Conservation (phyloP, 1,139 yeast genomes). For the Lizanozyma gosingica region DNA sequence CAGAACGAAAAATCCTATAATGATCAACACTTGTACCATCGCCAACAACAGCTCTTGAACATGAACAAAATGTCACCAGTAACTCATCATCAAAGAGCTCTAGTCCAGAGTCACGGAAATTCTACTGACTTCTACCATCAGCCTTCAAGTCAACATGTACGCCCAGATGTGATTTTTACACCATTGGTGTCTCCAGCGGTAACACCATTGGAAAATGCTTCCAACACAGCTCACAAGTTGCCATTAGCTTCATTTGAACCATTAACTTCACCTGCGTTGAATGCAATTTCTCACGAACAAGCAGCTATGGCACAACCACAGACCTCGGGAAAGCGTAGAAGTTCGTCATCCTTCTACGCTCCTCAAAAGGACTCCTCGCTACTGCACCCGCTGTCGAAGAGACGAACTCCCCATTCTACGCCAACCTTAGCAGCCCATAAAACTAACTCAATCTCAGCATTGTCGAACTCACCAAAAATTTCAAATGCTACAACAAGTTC, state of each 20-base stretch:
- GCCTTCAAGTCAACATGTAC: slow-evolving; percentile 21
- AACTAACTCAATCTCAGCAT: slow-evolving; percentile 4
- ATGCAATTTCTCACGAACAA: slow-evolving; percentile 18
- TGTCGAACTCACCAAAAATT: slow-evolving; percentile 2
- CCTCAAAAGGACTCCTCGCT: slow-evolving; percentile 15
- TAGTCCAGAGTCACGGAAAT: slow-evolving; percentile 1
- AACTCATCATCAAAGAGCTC: slow-evolving; percentile 5
- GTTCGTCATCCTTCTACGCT: slow-evolving; percentile 28
- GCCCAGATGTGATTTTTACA: slow-evolving; percentile 51
- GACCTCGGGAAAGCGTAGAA: slow-evolving; percentile 17
- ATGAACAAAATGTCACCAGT: background rate
- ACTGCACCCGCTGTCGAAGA: slow-evolving; percentile 13
- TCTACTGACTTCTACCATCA: slow-evolving; percentile 8
- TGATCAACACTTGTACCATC: slow-evolving; percentile 35
- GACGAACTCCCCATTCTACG: slow-evolving; percentile 43
- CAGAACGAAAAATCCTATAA: slow-evolving; percentile 37
- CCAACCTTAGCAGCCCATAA: slow-evolving; percentile 28
- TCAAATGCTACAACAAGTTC: slow-evolving; percentile 10
- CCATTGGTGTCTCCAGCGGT: slow-evolving; percentile 73
- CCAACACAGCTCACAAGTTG: slow-evolving; percentile 14
- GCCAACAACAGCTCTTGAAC: slow-evolving; percentile 9
- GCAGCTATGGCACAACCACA: slow-evolving; percentile 11
- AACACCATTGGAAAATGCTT: slow-evolving; percentile 45
- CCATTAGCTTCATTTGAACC: slow-evolving; percentile 36
- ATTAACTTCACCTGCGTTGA: slow-evolving; percentile 60